phyloP scores from a whole-genome alignment of 306 rosid genomes.

The Prunus campanulata region DNA sequence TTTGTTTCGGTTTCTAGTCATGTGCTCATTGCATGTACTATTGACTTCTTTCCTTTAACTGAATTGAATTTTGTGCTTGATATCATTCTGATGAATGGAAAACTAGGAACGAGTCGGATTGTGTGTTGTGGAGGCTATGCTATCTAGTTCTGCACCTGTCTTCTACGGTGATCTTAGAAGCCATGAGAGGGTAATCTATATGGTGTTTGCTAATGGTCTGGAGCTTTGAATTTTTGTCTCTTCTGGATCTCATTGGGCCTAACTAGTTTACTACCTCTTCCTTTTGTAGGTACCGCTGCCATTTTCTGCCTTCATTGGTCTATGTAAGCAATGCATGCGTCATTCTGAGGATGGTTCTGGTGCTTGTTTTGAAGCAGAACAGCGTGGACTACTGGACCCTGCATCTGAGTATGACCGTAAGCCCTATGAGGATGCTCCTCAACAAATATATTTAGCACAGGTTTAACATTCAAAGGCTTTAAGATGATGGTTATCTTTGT shows the following conservation, averaged over 20 bases:
- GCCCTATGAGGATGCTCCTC: conserved; percentile 47
- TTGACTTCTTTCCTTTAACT: not conserved
- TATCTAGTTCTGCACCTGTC: conserved; percentile 64
- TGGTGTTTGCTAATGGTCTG: not conserved
- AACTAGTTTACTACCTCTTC: conserved; percentile 9
- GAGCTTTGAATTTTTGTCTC: conserved; percentile 3
- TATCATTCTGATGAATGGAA: conserved; percentile 9
- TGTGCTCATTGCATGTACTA: not conserved
- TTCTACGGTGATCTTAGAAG: conserved; percentile 91
- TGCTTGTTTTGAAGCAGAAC: conserved; percentile 25
- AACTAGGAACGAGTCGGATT: conserved; percentile 68
- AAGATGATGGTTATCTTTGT: conserved; percentile 14
- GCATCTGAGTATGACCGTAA: conserved; percentile 31
- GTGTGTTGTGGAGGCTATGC: conserved; percentile 83
- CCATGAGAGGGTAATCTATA: conserved; percentile 70
- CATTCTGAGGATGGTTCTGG: conserved; percentile 25
- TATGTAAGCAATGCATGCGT: conserved; percentile 58
- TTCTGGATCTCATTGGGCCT: conserved; percentile 2
- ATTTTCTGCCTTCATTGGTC: conserved; percentile 63
- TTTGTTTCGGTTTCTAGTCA: not conserved
- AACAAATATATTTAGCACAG: conserved; percentile 92
- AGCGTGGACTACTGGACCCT: conserved; percentile 14
- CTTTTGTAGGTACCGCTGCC: conserved; percentile 67
- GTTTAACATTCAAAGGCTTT: conserved; percentile 35
- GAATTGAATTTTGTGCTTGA: not conserved